A percentile compares a stretch with the other conserved stretches of the same genome.
Conservation (phyloP, 129 eudicot species). For the Tagetes erecta region DNA sequence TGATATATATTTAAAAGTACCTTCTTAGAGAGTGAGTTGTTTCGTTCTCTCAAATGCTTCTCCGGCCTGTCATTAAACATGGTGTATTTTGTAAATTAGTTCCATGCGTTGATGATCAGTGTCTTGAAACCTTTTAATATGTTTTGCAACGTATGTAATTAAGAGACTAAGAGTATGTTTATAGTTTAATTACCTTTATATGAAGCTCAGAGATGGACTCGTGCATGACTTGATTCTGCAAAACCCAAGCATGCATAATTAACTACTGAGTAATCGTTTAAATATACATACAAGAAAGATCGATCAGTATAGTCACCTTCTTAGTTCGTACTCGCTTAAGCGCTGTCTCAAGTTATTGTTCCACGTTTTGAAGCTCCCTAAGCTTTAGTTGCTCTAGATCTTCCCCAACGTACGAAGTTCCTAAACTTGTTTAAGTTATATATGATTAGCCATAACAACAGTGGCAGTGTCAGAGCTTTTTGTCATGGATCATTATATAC, state of each 20-base stretch:
- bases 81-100: not conserved
- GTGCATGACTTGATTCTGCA: conserved; percentile 81
- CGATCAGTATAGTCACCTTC: conserved; percentile 39
- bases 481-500: no score
- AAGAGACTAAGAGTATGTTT: not conserved
- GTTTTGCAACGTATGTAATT: not conserved
- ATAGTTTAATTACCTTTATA: conserved; percentile 54
- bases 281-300: not conserved
- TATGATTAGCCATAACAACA: not conserved
- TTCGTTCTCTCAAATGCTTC: conserved; percentile 55
- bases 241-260: not conserved
- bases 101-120: not conserved
- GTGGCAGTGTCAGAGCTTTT: no score
- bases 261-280: not conserved
- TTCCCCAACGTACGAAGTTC: conserved; percentile 69
- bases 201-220: conserved; percentile 83
- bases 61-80: conserved; percentile 46
- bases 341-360: conserved; percentile 74
- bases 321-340: conserved; percentile 61
- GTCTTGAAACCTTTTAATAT: not conserved
- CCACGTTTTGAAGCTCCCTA: conserved; percentile 75
- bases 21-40: conserved; percentile 62
- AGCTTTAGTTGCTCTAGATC: conserved; percentile 62
- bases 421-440: conserved; percentile 29
- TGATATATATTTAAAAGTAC: conserved; percentile 22